These are phyloP conservation scores for Niveomyces coronatus DNA, from an alignment of 2,329 filamentous ascomycete genomes.

Conservation along the genomic window DNA sequence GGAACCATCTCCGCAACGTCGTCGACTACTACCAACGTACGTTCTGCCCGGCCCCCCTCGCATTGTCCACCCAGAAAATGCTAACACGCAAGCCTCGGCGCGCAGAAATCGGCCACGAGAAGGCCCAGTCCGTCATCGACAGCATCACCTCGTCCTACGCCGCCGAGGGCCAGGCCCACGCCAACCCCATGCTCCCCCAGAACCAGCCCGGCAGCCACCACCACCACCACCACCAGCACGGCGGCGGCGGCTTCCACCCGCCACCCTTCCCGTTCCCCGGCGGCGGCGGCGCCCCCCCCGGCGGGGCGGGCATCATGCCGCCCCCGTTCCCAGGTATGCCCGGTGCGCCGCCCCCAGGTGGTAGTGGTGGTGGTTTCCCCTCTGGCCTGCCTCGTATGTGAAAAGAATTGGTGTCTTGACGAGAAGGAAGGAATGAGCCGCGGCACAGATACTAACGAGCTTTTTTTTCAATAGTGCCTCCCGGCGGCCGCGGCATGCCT, in stretches of 20 bases:
- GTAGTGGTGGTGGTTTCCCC: constrained; percentile 28
- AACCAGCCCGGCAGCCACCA: constrained; percentile 44
- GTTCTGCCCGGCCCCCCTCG: constrained; percentile 16
- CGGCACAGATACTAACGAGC: not conserved
- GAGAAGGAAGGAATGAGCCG: too few species aligned
- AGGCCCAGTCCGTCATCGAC: constrained; percentile 96
- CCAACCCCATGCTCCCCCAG: constrained; percentile 72
- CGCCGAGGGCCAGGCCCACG: constrained; percentile 78
- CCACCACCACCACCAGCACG: constrained; percentile 23
- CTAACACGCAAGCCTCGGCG: not conserved
- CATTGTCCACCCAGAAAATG: not conserved
- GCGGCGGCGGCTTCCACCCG: constrained; percentile 18
- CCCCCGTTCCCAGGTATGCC: constrained; percentile 49
- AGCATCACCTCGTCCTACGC: constrained; percentile 94
- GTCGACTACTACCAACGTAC: constrained; percentile 95
- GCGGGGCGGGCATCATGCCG: constrained; percentile 21
- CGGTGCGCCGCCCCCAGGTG: constrained; percentile 29
- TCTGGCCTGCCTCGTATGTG: constrained; percentile 45
- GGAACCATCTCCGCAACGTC: constrained; percentile 95
- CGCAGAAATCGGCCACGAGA: constrained; percentile 91
- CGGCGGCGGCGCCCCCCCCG: constrained; percentile 25
- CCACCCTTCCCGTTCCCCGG: constrained; percentile 56
- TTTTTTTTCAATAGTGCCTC: constrained; percentile 31
- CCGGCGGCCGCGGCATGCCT: constrained; percentile 40
- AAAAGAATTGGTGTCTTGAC: too few species aligned